Evolutionary conservation across 2,329 filamentous ascomycete species (phyloP), one percentile per base, ranked within the genome.

Genomic region (Fusarium bulbicola): DNA sequence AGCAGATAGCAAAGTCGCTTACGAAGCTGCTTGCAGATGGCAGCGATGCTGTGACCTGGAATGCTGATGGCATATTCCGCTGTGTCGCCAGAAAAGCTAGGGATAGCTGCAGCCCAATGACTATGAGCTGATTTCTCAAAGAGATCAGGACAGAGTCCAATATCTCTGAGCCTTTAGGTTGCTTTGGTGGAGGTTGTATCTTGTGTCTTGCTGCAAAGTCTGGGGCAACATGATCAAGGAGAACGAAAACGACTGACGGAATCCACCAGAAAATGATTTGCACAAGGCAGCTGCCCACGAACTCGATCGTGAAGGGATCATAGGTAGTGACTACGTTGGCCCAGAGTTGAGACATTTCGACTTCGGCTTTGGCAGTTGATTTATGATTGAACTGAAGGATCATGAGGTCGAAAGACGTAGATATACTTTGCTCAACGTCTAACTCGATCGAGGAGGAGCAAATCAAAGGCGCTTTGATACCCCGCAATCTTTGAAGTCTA

Each of bases 141-240:
- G 87, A 85, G 21, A 89, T 78, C 37, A 63, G 21, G 42, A 83
- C 73, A 62, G 87, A 87, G 70, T 84, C 81, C 5, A 75, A 43
- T 30, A 88, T 81, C n/a, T 89, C 85, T 6, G 74, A 70, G 3
- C 76, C 45, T 4, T 82, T 85, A 3, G 87, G 87, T 72, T 88
- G 86, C 56, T 84, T 85, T 3, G 84, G 83, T 1, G 84, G 81
- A 0, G 86, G 86, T 69, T 89, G 88, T 64, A 89, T 85, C 75
- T 89, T 89, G 81, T 89, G 87, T 9, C 80, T 81, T 13, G 80
- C 80, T 0, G 87, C 85, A 72, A 88, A 89, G 14, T 74, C 50
- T 1, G 88, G 87, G n/a, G 83, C 80, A 16, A 85, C 16, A 15
- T 66, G 45, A 70, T 87, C 85, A 20, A 89, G 81, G 1, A 76